Percentiles rank a stretch among this genome's conserved stretches.
These are phyloP conservation scores for Apium graveolens DNA, from an alignment of 129 eudicot species.

Conservation along the genomic window DNA sequence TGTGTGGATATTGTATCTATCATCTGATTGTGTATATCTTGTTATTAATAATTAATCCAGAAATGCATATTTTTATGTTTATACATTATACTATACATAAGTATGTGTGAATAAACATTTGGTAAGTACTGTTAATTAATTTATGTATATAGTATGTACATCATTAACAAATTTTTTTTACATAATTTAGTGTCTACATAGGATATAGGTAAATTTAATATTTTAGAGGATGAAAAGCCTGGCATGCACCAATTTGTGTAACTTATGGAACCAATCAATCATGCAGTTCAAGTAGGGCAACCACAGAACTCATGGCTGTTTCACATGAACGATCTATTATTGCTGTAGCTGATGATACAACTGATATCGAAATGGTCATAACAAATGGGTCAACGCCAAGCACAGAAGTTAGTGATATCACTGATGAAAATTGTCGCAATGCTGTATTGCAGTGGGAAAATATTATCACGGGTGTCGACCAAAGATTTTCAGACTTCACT, in stretches of 20 bases:
- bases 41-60: background rate
- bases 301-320: background rate
- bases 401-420: background rate
- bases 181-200: too few relatives aligned
- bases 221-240: background rate
- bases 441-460: conserved; percentile 19
- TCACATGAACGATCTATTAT: background rate
- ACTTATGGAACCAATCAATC: conserved; percentile 4
- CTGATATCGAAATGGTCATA: conserved; percentile 8
- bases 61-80: background rate
- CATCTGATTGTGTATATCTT: background rate
- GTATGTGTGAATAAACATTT: background rate
- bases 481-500: conserved; percentile 14
- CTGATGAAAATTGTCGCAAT: conserved; percentile 5
- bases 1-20: background rate
- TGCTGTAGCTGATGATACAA: conserved; percentile 3
- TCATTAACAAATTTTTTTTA: background rate
- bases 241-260: background rate
- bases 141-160: background rate
- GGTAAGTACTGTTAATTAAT: background rate
- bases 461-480: conserved; percentile 17
- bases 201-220: background rate
- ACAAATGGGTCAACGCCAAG: background rate
- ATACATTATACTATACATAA: background rate
- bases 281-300: conserved; percentile 13